These are phyloP conservation scores for Houttuynia cordata DNA, from an alignment of 164 flowering plant genomes.

Conservation along the genomic window DNA sequence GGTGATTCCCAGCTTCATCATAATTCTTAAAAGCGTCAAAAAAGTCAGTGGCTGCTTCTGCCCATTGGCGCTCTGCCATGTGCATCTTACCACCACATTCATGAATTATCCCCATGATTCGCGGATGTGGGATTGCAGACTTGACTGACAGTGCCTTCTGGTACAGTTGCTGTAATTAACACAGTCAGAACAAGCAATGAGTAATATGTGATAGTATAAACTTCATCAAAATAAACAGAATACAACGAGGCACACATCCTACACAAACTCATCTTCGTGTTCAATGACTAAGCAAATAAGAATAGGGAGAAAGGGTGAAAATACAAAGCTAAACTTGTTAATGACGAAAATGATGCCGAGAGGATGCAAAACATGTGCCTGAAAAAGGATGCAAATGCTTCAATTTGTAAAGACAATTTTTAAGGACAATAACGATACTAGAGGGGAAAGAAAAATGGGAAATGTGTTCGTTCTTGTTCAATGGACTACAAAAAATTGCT, in stretches of 20 bases:
- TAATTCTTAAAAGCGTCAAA: constrained; percentile 99
- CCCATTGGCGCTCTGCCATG: constrained; percentile 99
- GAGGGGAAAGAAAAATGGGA: too few species aligned
- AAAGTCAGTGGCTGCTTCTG: constrained; percentile 96
- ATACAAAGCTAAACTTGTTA: neutral
- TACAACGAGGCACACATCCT: neutral
- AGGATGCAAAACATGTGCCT: too few species aligned
- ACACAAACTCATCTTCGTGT: neutral
- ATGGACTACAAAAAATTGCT: too few species aligned
- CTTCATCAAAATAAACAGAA: too few species aligned
- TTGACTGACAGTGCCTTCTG: constrained; percentile 89
- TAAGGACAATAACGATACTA: too few species aligned
- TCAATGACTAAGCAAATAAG: too few species aligned
- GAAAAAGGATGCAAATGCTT: too few species aligned
- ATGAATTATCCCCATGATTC: constrained; percentile 98
- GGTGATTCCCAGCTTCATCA: constrained; percentile 98
- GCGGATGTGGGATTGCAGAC: constrained; percentile 98
- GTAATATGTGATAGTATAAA: neutral
- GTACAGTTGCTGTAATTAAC: constrained; percentile 74
- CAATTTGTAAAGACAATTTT: too few species aligned
- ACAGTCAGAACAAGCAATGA: neutral
- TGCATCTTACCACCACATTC: constrained; percentile 99
- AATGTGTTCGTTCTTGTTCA: too few species aligned
- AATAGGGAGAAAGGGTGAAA: neutral
- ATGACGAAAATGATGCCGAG: too few species aligned